These are phyloP conservation scores for Exophiala alcalophila DNA, from an alignment of 2,329 filamentous ascomycete genomes.

Conservation along the genomic window DNA sequence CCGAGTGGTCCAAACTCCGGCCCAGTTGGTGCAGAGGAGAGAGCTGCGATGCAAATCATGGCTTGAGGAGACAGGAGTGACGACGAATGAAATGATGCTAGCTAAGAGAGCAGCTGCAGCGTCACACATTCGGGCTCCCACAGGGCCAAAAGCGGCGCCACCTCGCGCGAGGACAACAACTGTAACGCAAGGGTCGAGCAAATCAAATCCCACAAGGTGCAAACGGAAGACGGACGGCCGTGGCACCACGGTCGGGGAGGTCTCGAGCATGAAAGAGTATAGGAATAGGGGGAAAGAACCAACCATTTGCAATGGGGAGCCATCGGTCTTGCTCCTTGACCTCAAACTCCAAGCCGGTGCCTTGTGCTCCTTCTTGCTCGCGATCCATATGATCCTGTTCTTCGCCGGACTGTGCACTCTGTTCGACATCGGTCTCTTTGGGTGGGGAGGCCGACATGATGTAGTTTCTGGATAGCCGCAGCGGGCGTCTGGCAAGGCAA, in stretches of 20 bases:
- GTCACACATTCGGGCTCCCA: conserved; percentile 28
- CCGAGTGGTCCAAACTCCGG: conserved; percentile 30
- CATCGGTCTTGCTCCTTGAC: conserved; percentile 99
- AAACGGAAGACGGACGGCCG: conserved; percentile 20
- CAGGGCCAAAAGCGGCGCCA: conserved; percentile 24
- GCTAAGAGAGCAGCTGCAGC: conserved; percentile 26
- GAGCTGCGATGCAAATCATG: conserved; percentile 39
- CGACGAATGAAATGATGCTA: conserved; percentile 37
- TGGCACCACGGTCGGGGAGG: no score
- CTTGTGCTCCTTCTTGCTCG: conserved; percentile 65
- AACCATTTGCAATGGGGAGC: conserved; percentile 99
- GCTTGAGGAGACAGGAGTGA: conserved; percentile 42
- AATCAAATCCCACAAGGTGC: conserved; percentile 44
- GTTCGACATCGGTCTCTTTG: conserved; percentile 81
- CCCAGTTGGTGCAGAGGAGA: conserved; percentile 24
- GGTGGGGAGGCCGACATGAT: conserved; percentile 94
- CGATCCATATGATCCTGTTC: conserved; percentile 84
- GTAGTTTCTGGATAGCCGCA: conserved; percentile 51
- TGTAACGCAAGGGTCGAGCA: conserved; percentile 48
- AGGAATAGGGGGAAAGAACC: conserved; percentile 51
- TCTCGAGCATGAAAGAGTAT: conserved; percentile 30
- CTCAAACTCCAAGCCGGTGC: conserved; percentile 83
- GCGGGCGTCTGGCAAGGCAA: conserved; percentile 38
- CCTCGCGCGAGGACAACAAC: conserved; percentile 34
- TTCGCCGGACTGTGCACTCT: conserved; percentile 89